A percentile compares a stretch with the other conserved stretches of the same genome.
These are phyloP conservation scores for Colletotrichum lindemuthianum DNA, from an alignment of 2,329 filamentous ascomycete species.

Conservation along the genomic window DNA sequence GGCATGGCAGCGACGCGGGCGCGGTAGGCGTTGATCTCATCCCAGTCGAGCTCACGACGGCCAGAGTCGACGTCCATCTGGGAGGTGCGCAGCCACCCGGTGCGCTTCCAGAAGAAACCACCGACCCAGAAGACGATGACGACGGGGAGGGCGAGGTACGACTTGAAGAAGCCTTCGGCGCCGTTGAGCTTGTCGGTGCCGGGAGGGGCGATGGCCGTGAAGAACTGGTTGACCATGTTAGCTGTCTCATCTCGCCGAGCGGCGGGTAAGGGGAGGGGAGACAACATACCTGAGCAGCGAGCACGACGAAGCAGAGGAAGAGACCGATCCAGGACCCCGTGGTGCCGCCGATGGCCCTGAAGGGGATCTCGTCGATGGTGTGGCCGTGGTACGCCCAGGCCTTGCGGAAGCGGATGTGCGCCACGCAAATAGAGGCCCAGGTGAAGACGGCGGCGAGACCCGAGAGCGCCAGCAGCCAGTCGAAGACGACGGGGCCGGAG, in stretches of 20 bases:
- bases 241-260: not conserved
- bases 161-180: slow-evolving; percentile 63
- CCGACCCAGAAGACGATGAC: slow-evolving; percentile 63
- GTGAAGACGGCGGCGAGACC: slow-evolving; percentile 72
- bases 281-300: slow-evolving; percentile 52
- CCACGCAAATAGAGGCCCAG: slow-evolving; percentile 72
- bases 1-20: slow-evolving; percentile 61
- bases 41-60: slow-evolving; percentile 73
- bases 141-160: slow-evolving; percentile 64
- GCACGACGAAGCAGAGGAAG: slow-evolving; percentile 61
- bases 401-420: slow-evolving; percentile 72
- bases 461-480: slow-evolving; percentile 72
- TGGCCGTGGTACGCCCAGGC: slow-evolving; percentile 69
- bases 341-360: slow-evolving; percentile 68
- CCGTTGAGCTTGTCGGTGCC: slow-evolving; percentile 44
- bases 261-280: not conserved
- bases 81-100: slow-evolving; percentile 66
- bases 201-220: slow-evolving; percentile 57
- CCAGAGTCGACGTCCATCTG: slow-evolving; percentile 76
- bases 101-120: slow-evolving; percentile 73
- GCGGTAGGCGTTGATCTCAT: slow-evolving; percentile 67
- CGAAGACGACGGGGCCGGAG: slow-evolving; percentile 63
- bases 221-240: slow-evolving; percentile 50
- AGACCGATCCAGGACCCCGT: slow-evolving; percentile 72
- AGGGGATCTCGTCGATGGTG: slow-evolving; percentile 71